Conservation (phyloP, 257 asterid genomes). For the Verbena officinalis region DNA sequence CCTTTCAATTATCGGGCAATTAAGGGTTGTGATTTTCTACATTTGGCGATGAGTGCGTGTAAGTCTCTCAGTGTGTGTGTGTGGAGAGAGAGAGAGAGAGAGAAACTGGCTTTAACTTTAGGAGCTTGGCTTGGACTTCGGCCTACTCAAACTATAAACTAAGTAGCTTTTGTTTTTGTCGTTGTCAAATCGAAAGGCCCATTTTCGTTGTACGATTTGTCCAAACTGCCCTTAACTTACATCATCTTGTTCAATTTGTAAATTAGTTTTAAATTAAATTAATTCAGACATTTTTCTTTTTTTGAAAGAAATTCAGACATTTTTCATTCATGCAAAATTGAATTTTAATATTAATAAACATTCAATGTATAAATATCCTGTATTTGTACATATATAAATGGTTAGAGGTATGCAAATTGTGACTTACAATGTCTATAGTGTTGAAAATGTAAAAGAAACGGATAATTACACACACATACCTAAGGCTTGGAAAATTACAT, state of each 20-base stretch:
- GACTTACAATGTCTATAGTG: too few relatives aligned
- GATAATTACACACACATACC: too few relatives aligned
- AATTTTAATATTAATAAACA: too few relatives aligned
- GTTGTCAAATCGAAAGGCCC: constrained; percentile 33
- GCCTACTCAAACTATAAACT: constrained; percentile 38
- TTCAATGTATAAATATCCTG: too few relatives aligned
- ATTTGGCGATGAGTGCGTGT: constrained; percentile 35
- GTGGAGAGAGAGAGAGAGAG: background rate
- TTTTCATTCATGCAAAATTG: too few relatives aligned
- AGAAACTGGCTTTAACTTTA: constrained; percentile 19
- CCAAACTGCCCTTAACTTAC: constrained; percentile 20
- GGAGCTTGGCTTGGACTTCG: constrained; percentile 33
- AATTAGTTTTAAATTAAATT: background rate
- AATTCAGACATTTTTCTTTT: too few relatives aligned
- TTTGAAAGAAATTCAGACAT: too few relatives aligned
- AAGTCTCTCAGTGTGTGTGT: constrained; percentile 21
- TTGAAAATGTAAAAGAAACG: too few relatives aligned
- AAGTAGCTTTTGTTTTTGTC: constrained; percentile 39
- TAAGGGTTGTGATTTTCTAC: constrained; percentile 39
- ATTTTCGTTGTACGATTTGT: background rate
- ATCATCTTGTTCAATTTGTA: background rate
- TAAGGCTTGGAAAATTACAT: too few relatives aligned
- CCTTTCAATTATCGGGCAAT: constrained; percentile 34
- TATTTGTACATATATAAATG: too few relatives aligned
- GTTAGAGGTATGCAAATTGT: too few relatives aligned